Percentiles rank a stretch among this genome's conserved stretches.
These are phyloP conservation scores for Camellia lanceoleosa DNA, from an alignment of 148 eudicot species.

Conservation along the genomic window DNA sequence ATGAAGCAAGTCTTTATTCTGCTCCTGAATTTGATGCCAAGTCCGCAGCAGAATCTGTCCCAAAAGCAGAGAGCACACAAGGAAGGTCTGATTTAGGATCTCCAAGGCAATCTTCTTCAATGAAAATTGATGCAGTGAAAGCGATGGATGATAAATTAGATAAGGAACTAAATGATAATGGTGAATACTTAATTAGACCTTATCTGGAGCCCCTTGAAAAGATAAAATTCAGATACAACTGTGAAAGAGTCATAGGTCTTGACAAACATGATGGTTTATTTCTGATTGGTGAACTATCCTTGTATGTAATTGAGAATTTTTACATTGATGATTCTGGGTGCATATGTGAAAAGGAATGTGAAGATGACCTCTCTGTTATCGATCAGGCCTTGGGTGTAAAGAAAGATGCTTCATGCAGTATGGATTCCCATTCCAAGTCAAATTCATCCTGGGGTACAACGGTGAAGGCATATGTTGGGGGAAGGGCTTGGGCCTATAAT, in stretches of 20 bases:
- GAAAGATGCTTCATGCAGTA: conserved; percentile 67
- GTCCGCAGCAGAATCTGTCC: conserved; percentile 60
- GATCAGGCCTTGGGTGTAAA: conserved; percentile 97
- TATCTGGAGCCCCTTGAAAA: conserved; percentile 80
- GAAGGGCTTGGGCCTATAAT: conserved; percentile 97
- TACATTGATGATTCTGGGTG: conserved; percentile 85
- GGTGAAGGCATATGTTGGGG: conserved; percentile 59
- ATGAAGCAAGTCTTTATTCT: conserved; percentile 82
- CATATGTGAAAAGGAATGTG: conserved; percentile 89
- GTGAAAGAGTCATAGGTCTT: conserved; percentile 93
- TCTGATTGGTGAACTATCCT: conserved; percentile 86
- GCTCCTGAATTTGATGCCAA: conserved; percentile 64
- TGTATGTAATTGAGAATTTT: conserved; percentile 91
- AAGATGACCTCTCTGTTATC: conserved; percentile 86
- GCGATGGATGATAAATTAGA: conserved; percentile 67
- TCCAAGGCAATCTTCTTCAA: conserved; percentile 61
- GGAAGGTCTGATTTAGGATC: conserved; percentile 69
- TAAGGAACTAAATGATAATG: conserved; percentile 85
- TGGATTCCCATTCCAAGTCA: conserved; percentile 84
- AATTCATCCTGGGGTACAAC: conserved; percentile 76
- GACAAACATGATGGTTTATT: conserved; percentile 99
- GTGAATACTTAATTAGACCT: conserved; percentile 93
- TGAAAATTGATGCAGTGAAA: conserved; percentile 58
- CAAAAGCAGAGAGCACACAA: conserved; percentile 59
- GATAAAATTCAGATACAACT: conserved; percentile 82